These are phyloP conservation scores for Suhomyces pyralidae DNA, from an alignment of 805 yeast species.

Conservation along the genomic window DNA sequence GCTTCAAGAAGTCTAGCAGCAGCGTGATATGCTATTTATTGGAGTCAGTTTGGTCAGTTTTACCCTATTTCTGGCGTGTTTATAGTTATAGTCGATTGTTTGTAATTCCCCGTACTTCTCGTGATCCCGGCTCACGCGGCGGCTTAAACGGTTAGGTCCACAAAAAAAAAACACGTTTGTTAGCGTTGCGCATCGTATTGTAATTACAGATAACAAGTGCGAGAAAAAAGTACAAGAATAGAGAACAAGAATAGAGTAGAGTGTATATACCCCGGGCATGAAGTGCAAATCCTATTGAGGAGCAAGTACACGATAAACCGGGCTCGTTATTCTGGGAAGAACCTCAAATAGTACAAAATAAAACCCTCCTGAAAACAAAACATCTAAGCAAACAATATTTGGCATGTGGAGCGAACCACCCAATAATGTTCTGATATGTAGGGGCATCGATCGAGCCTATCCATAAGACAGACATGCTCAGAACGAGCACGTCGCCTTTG, in stretches of 20 bases:
- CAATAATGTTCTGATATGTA: constrained; percentile 3
- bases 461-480: constrained; percentile 14
- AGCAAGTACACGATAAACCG: constrained; percentile 47
- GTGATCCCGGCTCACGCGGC: background rate
- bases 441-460: constrained; percentile 19
- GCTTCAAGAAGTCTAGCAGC: background rate
- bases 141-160: background rate
- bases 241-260: background rate
- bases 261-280: constrained; percentile 43
- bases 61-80: background rate
- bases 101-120: background rate
- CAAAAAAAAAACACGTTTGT: background rate
- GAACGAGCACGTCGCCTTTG: constrained; percentile 21
- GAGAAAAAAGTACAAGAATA: background rate
- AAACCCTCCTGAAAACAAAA: constrained; percentile 31
- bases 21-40: background rate
- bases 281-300: constrained; percentile 41
- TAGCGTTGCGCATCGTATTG: background rate
- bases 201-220: background rate
- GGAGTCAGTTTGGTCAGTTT: background rate
- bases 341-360: constrained; percentile 23
- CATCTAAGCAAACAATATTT: constrained; percentile 14
- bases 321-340: constrained; percentile 39
- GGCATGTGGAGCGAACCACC: constrained; percentile 3
- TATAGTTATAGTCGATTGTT: background rate